phyloP scores from a whole-genome alignment of 2,329 filamentous ascomycete species.

The Cladophialophora exuberans region DNA sequence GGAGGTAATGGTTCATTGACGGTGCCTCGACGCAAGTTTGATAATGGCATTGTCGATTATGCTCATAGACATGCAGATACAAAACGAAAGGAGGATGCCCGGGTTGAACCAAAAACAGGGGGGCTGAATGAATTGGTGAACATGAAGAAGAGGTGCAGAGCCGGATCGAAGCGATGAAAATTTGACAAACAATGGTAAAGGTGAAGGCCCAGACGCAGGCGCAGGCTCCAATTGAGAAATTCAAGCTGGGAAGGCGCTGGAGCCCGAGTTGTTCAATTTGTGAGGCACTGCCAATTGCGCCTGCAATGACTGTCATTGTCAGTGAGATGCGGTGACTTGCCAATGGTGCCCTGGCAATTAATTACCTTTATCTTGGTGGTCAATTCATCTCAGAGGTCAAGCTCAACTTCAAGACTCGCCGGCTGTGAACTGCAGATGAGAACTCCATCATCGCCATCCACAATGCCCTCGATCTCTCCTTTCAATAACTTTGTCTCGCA shows the following conservation, averaged over 20 bases:
- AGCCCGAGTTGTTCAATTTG: too few species aligned
- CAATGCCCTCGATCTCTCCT: slow-evolving; percentile 24
- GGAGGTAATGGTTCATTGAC: neutral
- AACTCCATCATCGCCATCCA: slow-evolving; percentile 29
- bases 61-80: slow-evolving; percentile 1
- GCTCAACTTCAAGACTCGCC: slow-evolving; percentile 27
- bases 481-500: slow-evolving; percentile 30
- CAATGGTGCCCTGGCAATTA: neutral
- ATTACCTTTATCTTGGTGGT: neutral
- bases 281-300: too few species aligned
- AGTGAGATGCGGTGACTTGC: too few species aligned
- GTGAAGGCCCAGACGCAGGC: too few species aligned
- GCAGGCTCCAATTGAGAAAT: too few species aligned
- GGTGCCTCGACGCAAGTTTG: slow-evolving; percentile 22
- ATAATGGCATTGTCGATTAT: slow-evolving; percentile 21
- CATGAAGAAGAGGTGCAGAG: too few species aligned
- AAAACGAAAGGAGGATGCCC: slow-evolving; percentile 4
- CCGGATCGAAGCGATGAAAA: neutral
- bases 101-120: neutral
- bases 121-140: neutral
- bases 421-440: slow-evolving; percentile 30
- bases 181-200: neutral
- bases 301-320: too few species aligned
- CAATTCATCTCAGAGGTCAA: slow-evolving; percentile 20
- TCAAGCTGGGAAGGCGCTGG: too few species aligned